Evolutionary conservation across 2,329 filamentous ascomycete genomes (phyloP).

Genomic region (Cladosporium sp.): DNA sequence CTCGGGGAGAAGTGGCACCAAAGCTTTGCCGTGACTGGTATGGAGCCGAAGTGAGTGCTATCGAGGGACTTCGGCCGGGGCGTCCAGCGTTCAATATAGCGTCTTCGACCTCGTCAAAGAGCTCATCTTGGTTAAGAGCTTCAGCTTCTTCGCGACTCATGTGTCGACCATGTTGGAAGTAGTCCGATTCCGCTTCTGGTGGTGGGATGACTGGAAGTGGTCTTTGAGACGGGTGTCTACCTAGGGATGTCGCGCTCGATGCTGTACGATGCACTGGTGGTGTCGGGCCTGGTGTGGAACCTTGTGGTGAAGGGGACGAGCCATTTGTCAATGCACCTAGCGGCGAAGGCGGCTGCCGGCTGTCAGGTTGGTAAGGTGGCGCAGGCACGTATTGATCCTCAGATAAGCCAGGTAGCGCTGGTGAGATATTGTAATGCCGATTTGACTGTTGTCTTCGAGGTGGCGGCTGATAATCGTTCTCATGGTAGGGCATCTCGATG

Average conservation of each 20-base stretch:
- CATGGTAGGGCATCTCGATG: slow-evolving; percentile 28
- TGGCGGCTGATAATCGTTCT: slow-evolving; percentile 26
- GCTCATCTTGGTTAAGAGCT: slow-evolving; percentile 54
- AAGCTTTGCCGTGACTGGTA: slow-evolving; percentile 28
- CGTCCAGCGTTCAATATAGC: slow-evolving; percentile 48
- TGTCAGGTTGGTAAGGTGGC: slow-evolving; percentile 32
- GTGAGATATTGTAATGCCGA: slow-evolving; percentile 25
- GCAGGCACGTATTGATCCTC: slow-evolving; percentile 33
- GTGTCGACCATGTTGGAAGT: slow-evolving; percentile 34
- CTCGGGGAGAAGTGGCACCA: slow-evolving; percentile 5
- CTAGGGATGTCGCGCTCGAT: slow-evolving; percentile 49
- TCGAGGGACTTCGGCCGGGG: slow-evolving; percentile 37
- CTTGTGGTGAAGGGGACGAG: slow-evolving; percentile 42
- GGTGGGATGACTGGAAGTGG: slow-evolving; percentile 61
- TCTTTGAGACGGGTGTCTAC: slow-evolving; percentile 58
- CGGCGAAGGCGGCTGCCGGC: slow-evolving; percentile 34
- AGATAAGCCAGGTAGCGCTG: slow-evolving; percentile 26
- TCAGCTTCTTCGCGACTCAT: slow-evolving; percentile 31
- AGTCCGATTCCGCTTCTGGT: slow-evolving; percentile 43
- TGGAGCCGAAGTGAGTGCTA: slow-evolving; percentile 41
- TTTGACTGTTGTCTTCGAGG: slow-evolving; percentile 26
- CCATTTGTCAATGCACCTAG: slow-evolving; percentile 27
- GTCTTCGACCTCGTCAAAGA: slow-evolving; percentile 60
- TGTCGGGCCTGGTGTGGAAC: slow-evolving; percentile 55
- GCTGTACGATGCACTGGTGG: slow-evolving; percentile 47